phyloP scores from a whole-genome alignment of 495 filamentous ascomycete species.

The Ramalina intermedia region DNA sequence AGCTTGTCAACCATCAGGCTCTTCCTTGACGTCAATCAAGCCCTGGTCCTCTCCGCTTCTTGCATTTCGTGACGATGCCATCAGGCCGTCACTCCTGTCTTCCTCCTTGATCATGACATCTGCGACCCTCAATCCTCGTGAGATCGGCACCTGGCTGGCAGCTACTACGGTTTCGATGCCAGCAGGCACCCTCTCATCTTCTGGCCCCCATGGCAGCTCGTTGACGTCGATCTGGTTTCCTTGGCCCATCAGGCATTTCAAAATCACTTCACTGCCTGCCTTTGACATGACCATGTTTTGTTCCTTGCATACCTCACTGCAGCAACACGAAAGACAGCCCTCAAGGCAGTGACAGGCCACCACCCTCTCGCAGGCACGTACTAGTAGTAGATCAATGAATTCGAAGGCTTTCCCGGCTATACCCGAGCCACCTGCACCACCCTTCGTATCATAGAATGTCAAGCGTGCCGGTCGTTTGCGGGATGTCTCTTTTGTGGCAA shows the following conservation, averaged over 20 bases:
- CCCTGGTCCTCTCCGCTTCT: constrained; percentile 2
- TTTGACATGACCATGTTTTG: constrained; percentile 89
- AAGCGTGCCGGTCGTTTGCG: constrained; percentile 81
- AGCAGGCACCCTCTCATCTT: constrained; percentile 45
- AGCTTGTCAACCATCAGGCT: constrained; percentile 7
- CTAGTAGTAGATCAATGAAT: constrained; percentile 65
- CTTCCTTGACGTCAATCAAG: constrained; percentile 15
- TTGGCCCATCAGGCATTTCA: constrained; percentile 58
- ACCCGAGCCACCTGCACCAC: constrained; percentile 66
- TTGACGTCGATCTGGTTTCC: constrained; percentile 64
- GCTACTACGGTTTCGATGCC: constrained; percentile 76
- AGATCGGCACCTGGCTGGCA: constrained; percentile 47
- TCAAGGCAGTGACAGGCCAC: constrained; percentile 53
- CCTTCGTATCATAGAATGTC: constrained; percentile 92
- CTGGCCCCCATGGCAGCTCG: constrained; percentile 64
- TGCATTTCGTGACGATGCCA: constrained; percentile 4
- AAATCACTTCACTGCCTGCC: constrained; percentile 65
- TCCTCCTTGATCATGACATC: constrained; percentile 30
- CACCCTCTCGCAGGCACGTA: constrained; percentile 66
- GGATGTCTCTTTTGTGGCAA: constrained; percentile 55
- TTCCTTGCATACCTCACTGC: constrained; percentile 73
- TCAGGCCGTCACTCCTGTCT: constrained; percentile 7
- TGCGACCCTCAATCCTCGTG: constrained; percentile 23
- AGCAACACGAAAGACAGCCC: constrained; percentile 84
- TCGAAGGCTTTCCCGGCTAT: constrained; percentile 88